Conservation (phyloP, 1,139 yeast species). For the Wickerhamomyces sp. region DNA sequence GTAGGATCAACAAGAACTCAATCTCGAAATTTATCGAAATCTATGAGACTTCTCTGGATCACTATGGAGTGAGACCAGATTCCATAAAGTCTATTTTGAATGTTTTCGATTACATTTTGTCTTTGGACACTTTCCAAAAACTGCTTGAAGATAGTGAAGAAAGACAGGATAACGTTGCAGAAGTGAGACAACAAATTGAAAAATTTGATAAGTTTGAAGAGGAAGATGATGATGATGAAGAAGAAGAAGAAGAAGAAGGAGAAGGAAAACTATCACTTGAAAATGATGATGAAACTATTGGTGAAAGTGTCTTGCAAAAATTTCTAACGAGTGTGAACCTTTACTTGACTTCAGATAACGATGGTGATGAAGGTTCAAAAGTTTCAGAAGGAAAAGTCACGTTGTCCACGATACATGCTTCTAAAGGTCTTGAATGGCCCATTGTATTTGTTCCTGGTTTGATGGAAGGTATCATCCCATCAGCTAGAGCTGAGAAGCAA, state of each 20-base stretch:
- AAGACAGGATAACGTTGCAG: conserved; percentile 32
- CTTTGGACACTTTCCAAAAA: conserved; percentile 32
- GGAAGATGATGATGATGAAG: neutral
- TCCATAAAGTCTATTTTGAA: conserved; percentile 3
- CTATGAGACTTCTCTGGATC: neutral
- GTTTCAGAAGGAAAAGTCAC: conserved; percentile 27
- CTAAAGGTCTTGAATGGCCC: conserved; percentile 96
- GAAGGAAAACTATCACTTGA: too few relatives aligned
- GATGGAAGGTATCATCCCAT: conserved; percentile 57
- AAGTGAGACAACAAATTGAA: conserved; percentile 39
- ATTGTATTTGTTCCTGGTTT: conserved; percentile 77
- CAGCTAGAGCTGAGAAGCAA: conserved; percentile 29
- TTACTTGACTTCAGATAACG: conserved; percentile 32
- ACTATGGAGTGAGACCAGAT: conserved; percentile 17
- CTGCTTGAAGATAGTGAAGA: conserved; percentile 27
- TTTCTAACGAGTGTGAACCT: conserved; percentile 60
- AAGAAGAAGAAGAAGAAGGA: conserved; percentile 26
- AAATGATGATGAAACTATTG: too few relatives aligned
- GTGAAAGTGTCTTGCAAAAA: conserved; percentile 32
- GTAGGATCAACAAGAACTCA: neutral
- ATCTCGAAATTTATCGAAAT: conserved; percentile 1
- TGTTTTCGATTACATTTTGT: conserved; percentile 25
- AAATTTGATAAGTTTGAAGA: conserved; percentile 28
- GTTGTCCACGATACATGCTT: conserved; percentile 79
- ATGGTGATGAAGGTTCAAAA: conserved; percentile 7